Percentiles rank a stretch among this genome's conserved stretches.
phyloP scores from a whole-genome alignment of 768 basidiomycete genomes.

The Lentinus brumalis region DNA sequence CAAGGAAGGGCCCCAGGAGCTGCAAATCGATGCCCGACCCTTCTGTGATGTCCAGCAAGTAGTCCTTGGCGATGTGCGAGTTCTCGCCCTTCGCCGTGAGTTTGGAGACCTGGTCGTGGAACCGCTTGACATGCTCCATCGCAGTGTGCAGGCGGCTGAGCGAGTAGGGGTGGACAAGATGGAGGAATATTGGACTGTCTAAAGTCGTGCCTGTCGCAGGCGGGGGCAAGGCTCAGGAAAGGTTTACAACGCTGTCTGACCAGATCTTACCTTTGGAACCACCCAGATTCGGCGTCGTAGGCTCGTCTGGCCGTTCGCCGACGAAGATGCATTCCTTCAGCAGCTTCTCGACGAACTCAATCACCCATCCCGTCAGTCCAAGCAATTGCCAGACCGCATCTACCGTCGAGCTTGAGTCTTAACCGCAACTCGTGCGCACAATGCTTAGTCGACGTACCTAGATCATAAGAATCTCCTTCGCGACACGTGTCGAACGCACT shows the following conservation, averaged over 20 bases:
- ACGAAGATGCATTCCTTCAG: constrained; percentile 53
- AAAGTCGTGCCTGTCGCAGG: constrained; percentile 11
- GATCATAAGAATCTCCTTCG: constrained; percentile 62
- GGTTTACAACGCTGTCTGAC: not conserved
- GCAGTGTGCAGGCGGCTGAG: constrained; percentile 52
- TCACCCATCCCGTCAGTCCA: constrained; percentile 60
- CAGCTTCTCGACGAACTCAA: constrained; percentile 61
- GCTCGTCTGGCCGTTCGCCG: constrained; percentile 25
- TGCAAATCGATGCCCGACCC: constrained; percentile 65
- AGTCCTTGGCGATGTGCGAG: constrained; percentile 62
- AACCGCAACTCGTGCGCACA: not conserved
- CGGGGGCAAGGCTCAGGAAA: not conserved
- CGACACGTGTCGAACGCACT: constrained; percentile 68
- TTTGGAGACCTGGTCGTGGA: constrained; percentile 53
- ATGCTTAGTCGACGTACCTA: constrained; percentile 45
- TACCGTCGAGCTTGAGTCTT: constrained; percentile 29
- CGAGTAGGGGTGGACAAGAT: constrained; percentile 63
- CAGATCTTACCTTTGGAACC: constrained; percentile 5
- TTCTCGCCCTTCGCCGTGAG: constrained; percentile 61
- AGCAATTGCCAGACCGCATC: constrained; percentile 77
- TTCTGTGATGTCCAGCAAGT: constrained; percentile 63
- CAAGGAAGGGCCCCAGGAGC: constrained; percentile 50
- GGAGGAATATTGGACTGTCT: constrained; percentile 49
- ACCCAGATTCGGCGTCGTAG: constrained; percentile 6
- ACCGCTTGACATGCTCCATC: constrained; percentile 58